Evolutionary conservation across 352 stramenopile genomes (phyloP), one percentile per base, ranked within the genome.

Genomic region (Paralagenidium karlingii): DNA sequence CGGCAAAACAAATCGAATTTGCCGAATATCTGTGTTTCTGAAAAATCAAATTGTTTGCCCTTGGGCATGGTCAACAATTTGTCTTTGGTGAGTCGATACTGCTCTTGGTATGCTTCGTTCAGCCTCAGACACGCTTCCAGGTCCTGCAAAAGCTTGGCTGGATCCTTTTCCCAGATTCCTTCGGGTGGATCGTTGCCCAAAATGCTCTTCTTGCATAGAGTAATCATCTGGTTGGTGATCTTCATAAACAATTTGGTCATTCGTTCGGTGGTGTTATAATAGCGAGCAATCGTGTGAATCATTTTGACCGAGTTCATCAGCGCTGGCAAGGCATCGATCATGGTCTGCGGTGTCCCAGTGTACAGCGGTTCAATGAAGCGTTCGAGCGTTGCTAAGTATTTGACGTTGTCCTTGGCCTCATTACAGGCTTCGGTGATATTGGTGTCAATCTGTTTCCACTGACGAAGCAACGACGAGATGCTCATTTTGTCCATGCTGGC

Each of bases 171-270:
- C 75, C 75, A 88, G 40, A 88, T 82, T 3, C 58, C 54, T 40
- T 88, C 70, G 0, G 67, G 58, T 11, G 64, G 60, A 1, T 73
- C 62, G 1, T 56, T 56, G 13, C 71, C 68, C 8, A 80, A 42
- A 9, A 94, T 64, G 40, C 53, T 73, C 38, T 48, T 65, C 55
- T 86, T 88, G 50, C 77, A 91, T 13, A 85, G 40, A 3, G 57
- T 52, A 47, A 94, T 92, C 75, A 93, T 92, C 48, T 90, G 77
- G 51, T 93, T 94, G 0, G 81, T 92, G 54, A 92, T 85, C 49
- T 90, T 92, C 78, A 85, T 86, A 41, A 94, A 89, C 13, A 94
- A 56, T 43, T 87, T 90, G 3, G 81, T 93, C 81, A 94, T 94
- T 19, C 81, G 55, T 52, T 94, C 81, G 0, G 79, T 91, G 18